Conservation (phyloP, 345 rosid species). For the Conringia planisiliqua region DNA sequence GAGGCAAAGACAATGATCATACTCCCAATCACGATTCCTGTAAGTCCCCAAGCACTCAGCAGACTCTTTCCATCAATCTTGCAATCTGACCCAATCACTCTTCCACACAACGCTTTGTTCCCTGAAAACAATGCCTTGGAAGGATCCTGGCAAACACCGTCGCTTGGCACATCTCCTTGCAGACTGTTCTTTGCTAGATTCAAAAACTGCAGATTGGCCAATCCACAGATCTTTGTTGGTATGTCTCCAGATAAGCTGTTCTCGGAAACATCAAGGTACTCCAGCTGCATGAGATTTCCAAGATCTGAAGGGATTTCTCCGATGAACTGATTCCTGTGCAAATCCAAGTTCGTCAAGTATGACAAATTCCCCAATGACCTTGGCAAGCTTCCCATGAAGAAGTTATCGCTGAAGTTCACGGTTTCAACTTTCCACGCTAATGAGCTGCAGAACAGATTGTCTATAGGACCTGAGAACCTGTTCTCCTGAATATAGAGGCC, state of each 20-base stretch:
- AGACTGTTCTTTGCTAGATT: slow-evolving; percentile 54
- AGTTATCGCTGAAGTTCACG: slow-evolving; percentile 61
- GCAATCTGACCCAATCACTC: slow-evolving; percentile 46
- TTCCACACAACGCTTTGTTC: slow-evolving; percentile 64
- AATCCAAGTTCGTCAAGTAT: slow-evolving; percentile 59
- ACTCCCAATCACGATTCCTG: slow-evolving; percentile 46
- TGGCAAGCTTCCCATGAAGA: slow-evolving; percentile 56
- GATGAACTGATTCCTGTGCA: slow-evolving; percentile 52
- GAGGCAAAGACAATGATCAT: slow-evolving; percentile 34
- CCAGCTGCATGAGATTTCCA: slow-evolving; percentile 63
- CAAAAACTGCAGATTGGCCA: slow-evolving; percentile 44
- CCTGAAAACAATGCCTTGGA: slow-evolving; percentile 48
- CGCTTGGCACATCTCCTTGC: slow-evolving; percentile 59
- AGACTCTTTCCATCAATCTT: slow-evolving; percentile 30
- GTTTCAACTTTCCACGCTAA: slow-evolving; percentile 62
- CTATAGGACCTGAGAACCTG: slow-evolving; percentile 48
- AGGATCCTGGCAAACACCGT: slow-evolving; percentile 56
- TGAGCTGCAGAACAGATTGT: slow-evolving; percentile 43
- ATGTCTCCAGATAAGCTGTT: slow-evolving; percentile 62
- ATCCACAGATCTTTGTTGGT: slow-evolving; percentile 54
- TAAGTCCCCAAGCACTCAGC: slow-evolving; percentile 50
- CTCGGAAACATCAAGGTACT: slow-evolving; percentile 55
- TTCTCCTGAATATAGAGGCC: slow-evolving; percentile 75
- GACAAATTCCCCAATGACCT: slow-evolving; percentile 60
- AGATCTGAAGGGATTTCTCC: slow-evolving; percentile 61